Evolutionary conservation across 2,329 filamentous ascomycete species (phyloP), one percentile per base, ranked within the genome.

Genomic region (Arthrobotrys megalospora): DNA sequence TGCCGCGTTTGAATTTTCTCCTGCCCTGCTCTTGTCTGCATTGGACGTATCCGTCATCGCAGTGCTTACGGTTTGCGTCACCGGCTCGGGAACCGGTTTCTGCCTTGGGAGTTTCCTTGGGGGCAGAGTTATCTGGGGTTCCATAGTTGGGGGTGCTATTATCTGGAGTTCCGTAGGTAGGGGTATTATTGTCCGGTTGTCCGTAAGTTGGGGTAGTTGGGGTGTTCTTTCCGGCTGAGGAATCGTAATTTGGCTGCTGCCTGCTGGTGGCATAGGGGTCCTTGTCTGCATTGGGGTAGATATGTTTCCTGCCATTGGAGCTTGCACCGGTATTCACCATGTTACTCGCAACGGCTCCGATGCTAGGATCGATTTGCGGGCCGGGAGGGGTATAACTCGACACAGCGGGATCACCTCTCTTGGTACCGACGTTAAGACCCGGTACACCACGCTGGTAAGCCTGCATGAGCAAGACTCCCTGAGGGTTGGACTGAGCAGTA

Each of bases 371-470:
- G 68, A 78, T 38, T 2, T 41, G 21, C 4, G 80, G 80, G 21
- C 80, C 80, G n/a, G 80, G 80, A 24, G 76, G 78, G 10, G 36
- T 70, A 58, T 81, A 81, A 41, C 19, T 60, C 5, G 21, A 47
- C 2, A 69, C 68, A 2, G 69, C 71, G 1, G 66, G 48, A 34
- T 68, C 45, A 3, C 76, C 32, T 11, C 43, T 69, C 60, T 64
- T 47, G 69, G 62, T 76, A 43, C 80, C 77, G 47, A 81, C 50
- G 36, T 72, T 36, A 38, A 81, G 48, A 63, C 78, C 80, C 11
- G 84, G 80, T 58, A 84, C 84, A 2, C 77, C 58, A n/a, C 82
- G 65, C 1, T 80, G 82, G 81, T 86, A 86, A 68, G 84, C 83
- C 19, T 81, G 81, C 2, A 83, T 83, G 11, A 84, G 84, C 28